Base-by-base conservation (phyloP, 2,329 filamentous ascomycete species). In the Stachybotrys echinatus region DNA sequence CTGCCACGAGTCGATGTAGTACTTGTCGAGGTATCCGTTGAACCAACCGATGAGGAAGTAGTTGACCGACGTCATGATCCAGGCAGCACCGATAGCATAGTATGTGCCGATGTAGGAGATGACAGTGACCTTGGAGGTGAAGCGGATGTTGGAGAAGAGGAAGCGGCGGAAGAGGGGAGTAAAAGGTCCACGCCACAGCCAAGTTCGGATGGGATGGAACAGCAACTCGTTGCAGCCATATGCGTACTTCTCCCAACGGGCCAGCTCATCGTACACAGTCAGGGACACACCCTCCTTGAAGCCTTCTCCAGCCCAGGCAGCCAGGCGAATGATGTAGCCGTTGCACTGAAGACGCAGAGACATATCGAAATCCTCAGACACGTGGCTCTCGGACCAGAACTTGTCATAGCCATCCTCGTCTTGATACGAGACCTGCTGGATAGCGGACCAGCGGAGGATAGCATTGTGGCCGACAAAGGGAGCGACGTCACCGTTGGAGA, bases 191-290 rank as follows among this genome's bases (percentile, higher is more conserved):
- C 77, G 80, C 63, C 77, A 83, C 42, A 83, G 66, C 89, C 89
- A 92, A 58, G 82, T 83, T 52, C 80, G 79, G 52, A 92, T 74
- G 3, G 88, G 89, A 62, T 92, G 80, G 73, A 94, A 92, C 50
- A 92, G 76, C 50, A 92, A 75, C 71, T 92, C 88, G 65, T 88
- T 89, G 69, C 89, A 92, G 37, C 88, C 88, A 60, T 90, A 92
- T 3, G 88, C 89, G 64, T 91, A 91, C 69, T 92, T 92, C 63
- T 92, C 88, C 88, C 89, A 92, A 50, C 88, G 85, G 2, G 87
- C 85, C 52, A 92, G 75, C 67, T 92, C 89, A 67, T 92, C 88
- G 63, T 92, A 91, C 10, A 92, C 87, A 1, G 88, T 92, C 50
- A 92, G 74, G 2, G 88, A 92, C 48, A 92, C 88, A 55, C 89